These are phyloP conservation scores for Fomitopsis palustris DNA, from an alignment of 1,284 basidiomycete species.

Conservation along the genomic window DNA sequence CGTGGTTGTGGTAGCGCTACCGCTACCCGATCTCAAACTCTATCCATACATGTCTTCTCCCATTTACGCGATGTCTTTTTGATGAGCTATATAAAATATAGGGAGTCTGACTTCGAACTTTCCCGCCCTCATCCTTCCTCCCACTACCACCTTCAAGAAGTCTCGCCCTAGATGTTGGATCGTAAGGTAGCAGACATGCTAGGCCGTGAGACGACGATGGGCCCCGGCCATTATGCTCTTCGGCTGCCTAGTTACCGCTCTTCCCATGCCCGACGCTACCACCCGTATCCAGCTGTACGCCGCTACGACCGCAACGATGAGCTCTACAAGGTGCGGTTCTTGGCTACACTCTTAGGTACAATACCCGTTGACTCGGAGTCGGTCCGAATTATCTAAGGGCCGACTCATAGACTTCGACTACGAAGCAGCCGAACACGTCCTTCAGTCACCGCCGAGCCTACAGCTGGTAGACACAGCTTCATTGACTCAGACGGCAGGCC, in stretches of 20 bases:
- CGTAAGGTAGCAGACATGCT: neutral
- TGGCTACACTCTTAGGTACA: too few species aligned
- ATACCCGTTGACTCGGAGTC: neutral
- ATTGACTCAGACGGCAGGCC: neutral
- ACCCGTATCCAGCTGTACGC: neutral
- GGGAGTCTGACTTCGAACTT: neutral
- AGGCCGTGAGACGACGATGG: neutral
- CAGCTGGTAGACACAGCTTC: neutral
- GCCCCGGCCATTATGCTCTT: neutral
- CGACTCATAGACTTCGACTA: neutral
- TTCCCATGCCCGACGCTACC: neutral
- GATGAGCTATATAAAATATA: neutral
- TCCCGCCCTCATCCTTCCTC: neutral
- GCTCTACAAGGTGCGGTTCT: neutral
- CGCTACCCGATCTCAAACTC: neutral
- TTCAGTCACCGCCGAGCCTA: neutral
- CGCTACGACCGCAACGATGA: neutral
- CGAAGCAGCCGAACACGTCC: neutral
- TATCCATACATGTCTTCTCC: neutral
- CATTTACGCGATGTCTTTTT: neutral
- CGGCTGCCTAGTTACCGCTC: neutral
- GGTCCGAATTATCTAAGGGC: neutral
- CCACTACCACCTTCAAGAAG: neutral
- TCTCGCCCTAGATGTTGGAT: neutral
- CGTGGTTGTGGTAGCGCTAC: neutral